Evolutionary conservation across 768 basidiomycete genomes (phyloP).

Genomic region (Suillus subaureus): DNA sequence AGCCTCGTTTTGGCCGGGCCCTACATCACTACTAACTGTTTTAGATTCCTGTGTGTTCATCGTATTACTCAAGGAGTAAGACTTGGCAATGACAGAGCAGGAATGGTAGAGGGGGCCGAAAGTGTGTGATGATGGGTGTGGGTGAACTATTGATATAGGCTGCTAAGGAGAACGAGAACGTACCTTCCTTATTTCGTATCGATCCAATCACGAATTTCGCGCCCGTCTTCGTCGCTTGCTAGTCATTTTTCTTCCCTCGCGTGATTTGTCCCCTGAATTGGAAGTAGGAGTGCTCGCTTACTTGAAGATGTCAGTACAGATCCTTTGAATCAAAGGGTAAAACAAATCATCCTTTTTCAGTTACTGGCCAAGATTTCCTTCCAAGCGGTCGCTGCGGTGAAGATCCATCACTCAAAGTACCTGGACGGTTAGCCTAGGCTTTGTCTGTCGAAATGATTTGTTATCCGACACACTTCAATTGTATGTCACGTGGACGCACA

Average conservation of each 20-base stretch:
- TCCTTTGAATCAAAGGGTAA: background rate
- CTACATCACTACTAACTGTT: background rate
- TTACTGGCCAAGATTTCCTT: background rate
- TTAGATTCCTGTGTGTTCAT: background rate
- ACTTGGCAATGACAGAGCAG: background rate
- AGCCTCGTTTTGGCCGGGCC: background rate
- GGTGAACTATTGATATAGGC: slow-evolving; percentile 1
- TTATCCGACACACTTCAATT: background rate
- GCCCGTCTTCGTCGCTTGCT: background rate
- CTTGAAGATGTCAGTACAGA: background rate
- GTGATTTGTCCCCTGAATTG: background rate
- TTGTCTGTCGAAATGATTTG: background rate
- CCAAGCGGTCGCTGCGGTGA: background rate
- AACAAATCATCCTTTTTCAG: background rate
- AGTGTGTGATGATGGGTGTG: background rate
- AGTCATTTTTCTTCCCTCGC: background rate
- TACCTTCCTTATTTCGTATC: background rate
- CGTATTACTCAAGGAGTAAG: background rate
- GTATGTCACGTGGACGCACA: background rate
- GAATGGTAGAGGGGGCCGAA: background rate
- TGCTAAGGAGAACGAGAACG: background rate
- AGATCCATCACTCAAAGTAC: background rate
- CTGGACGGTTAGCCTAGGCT: background rate
- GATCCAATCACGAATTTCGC: background rate
- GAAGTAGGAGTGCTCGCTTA: background rate